Conservation (phyloP, 2,329 filamentous ascomycete genomes). For the Alternaria novae-zelandiae region DNA sequence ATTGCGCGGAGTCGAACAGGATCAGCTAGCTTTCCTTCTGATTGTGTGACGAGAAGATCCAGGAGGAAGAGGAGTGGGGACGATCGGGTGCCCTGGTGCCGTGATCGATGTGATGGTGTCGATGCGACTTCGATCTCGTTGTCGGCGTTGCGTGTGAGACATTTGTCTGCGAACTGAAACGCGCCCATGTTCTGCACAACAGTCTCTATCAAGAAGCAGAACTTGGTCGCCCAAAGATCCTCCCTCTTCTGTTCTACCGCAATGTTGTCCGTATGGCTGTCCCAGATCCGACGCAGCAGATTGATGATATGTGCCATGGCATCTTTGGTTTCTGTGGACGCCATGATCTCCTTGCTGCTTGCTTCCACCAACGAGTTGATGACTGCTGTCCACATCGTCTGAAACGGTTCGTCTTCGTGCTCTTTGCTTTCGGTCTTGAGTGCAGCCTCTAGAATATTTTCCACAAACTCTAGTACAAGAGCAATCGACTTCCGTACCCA, state of each 20-base stretch:
- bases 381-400: slow-evolving; percentile 67
- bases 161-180: slow-evolving; percentile 58
- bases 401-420: slow-evolving; percentile 56
- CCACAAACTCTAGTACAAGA: slow-evolving; percentile 68
- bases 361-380: slow-evolving; percentile 70
- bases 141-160: slow-evolving; percentile 59
- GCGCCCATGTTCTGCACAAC: slow-evolving; percentile 59
- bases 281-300: slow-evolving; percentile 74
- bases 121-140: slow-evolving; percentile 67
- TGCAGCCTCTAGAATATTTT: slow-evolving; percentile 59
- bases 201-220: slow-evolving; percentile 59
- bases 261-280: slow-evolving; percentile 53
- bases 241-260: slow-evolving; percentile 43
- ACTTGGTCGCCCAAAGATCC: slow-evolving; percentile 56
- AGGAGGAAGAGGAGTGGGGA: slow-evolving; percentile 72
- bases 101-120: slow-evolving; percentile 68
- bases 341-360: slow-evolving; percentile 85
- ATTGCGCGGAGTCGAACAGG: slow-evolving; percentile 50
- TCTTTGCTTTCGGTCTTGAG: slow-evolving; percentile 51
- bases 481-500: slow-evolving; percentile 80
- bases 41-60: slow-evolving; percentile 61
- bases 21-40: slow-evolving; percentile 45
- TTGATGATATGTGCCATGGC: slow-evolving; percentile 77
- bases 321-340: slow-evolving; percentile 80
- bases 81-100: slow-evolving; percentile 57